phyloP scores from a whole-genome alignment of 2,329 filamentous ascomycete species.

The Domatiomyces globalis region DNA sequence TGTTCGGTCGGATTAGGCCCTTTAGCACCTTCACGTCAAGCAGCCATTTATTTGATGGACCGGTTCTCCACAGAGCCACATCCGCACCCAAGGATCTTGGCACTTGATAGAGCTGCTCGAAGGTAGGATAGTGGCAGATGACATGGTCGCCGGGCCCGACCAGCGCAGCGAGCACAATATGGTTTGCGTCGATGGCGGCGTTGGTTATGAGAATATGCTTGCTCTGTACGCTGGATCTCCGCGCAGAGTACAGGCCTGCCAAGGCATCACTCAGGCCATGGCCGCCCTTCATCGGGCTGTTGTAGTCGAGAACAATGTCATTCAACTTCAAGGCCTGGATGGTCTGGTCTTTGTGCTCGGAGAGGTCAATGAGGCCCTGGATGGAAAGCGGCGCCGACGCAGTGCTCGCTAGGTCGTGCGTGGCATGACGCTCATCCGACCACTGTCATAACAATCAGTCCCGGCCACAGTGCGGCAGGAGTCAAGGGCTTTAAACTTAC shows the following conservation, averaged over 20 bases:
- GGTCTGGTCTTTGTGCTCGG: constrained; percentile 25
- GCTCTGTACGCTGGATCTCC: constrained; percentile 34
- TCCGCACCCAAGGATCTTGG: constrained; percentile 61
- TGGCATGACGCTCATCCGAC: constrained; percentile 6
- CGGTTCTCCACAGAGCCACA: constrained; percentile 62
- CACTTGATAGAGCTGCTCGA: constrained; percentile 69
- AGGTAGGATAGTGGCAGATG: constrained; percentile 74
- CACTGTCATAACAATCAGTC: constrained; percentile 2
- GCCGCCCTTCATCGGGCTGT: constrained; percentile 20
- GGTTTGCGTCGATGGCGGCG: constrained; percentile 75
- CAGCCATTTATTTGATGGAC: constrained; percentile 49
- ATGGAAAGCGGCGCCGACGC: constrained; percentile 63
- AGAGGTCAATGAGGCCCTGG: constrained; percentile 48
- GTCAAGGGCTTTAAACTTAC: constrained; percentile 26
- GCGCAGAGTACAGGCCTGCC: constrained; percentile 29
- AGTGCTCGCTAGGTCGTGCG: constrained; percentile 59
- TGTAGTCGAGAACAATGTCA: constrained; percentile 16
- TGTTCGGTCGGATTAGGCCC: constrained; percentile 38
- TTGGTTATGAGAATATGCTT: constrained; percentile 63
- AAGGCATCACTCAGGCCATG: constrained; percentile 19
- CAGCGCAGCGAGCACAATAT: constrained; percentile 60
- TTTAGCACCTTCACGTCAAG: constrained; percentile 54
- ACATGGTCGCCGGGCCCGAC: constrained; percentile 65
- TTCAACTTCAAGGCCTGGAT: constrained; percentile 10
- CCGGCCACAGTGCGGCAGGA: background rate